Percentiles rank a stretch among this genome's conserved stretches.
Evolutionary conservation across 2,329 filamentous ascomycete genomes (phyloP).

Genomic region (Paracoccidioides brasiliensis): DNA sequence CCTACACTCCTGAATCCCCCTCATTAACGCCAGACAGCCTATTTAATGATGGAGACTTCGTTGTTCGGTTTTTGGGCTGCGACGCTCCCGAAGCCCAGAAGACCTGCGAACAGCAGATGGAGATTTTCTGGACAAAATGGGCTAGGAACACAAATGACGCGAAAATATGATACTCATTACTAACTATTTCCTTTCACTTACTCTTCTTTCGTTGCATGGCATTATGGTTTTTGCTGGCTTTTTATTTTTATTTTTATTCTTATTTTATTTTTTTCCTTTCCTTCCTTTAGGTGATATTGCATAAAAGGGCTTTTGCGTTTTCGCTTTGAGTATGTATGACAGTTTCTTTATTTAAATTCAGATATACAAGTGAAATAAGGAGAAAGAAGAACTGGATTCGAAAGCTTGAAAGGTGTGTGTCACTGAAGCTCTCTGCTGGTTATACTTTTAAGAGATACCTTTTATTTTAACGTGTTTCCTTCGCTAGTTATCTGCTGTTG

Average conservation of each 20-base stretch:
- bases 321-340: too few species aligned
- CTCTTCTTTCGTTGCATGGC: background rate
- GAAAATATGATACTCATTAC: background rate
- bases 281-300: background rate
- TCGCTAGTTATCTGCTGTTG: too few species aligned
- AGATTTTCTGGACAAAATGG: slow-evolving; percentile 37
- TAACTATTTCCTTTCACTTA: background rate
- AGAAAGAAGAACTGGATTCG: too few species aligned
- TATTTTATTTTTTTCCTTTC: too few species aligned
- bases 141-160: slow-evolving; percentile 19
- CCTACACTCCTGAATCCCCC: slow-evolving; percentile 47
- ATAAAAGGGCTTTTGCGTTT: too few species aligned
- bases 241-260: background rate
- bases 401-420: too few species aligned
- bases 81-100: slow-evolving; percentile 36
- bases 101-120: slow-evolving; percentile 61
- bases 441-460: too few species aligned
- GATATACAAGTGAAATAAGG: too few species aligned
- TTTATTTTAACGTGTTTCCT: too few species aligned
- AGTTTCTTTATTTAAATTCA: too few species aligned
- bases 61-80: slow-evolving; percentile 68
- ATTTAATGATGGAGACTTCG: slow-evolving; percentile 74
- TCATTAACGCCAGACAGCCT: slow-evolving; percentile 39
- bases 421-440: too few species aligned
- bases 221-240: background rate